Conservation (phyloP, 768 basidiomycete genomes). For the Phallus indusiatus region DNA sequence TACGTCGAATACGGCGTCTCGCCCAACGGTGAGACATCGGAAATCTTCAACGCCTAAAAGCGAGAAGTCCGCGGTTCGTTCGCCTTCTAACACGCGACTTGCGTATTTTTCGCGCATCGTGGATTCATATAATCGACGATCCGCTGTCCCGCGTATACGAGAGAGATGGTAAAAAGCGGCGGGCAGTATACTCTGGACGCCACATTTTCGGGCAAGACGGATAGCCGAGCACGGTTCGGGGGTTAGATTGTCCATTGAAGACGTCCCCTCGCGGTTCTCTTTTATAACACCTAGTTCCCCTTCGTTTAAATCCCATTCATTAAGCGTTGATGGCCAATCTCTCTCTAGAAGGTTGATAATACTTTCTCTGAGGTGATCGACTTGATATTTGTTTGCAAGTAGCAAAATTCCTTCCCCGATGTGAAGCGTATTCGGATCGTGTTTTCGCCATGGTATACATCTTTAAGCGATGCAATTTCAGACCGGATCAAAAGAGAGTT, state of each 20-base stretch:
- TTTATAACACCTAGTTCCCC: background rate
- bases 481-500: background rate
- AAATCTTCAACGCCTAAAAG: background rate
- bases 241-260: slow-evolving; percentile 26
- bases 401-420: slow-evolving; percentile 5
- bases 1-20: background rate
- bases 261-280: slow-evolving; percentile 41
- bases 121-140: background rate
- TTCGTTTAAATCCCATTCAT: slow-evolving; percentile 46
- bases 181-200: slow-evolving; percentile 33
- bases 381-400: slow-evolving; percentile 12
- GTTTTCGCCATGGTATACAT: background rate
- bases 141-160: slow-evolving; percentile 18
- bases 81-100: background rate
- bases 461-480: background rate
- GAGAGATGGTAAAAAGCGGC: slow-evolving; percentile 43
- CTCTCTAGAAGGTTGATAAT: slow-evolving; percentile 7
- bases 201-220: slow-evolving; percentile 31
- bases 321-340: slow-evolving; percentile 62
- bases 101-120: background rate
- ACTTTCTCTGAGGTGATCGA: slow-evolving; percentile 1
- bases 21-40: background rate
- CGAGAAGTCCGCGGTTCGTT: background rate
- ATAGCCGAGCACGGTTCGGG: slow-evolving; percentile 59
- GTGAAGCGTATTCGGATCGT: background rate